Base-by-base conservation (phyloP, 768 basidiomycete species). In the Tephrocybe sp. region DNA sequence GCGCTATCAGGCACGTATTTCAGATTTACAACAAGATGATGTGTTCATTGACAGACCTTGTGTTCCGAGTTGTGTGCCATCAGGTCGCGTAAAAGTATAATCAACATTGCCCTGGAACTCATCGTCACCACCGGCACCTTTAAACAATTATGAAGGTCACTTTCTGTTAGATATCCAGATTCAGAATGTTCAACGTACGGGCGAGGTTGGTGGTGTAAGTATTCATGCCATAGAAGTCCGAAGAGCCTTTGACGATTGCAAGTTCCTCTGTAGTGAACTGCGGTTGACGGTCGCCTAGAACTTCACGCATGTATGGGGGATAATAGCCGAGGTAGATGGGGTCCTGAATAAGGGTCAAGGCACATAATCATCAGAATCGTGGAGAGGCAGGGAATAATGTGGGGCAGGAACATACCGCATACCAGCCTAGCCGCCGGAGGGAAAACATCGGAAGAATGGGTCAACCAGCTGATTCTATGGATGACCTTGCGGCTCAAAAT, bases 181-280 rank as follows among this genome's bases (percentile, higher is more conserved):
- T 5, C 26, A 44, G 15, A 3, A 24, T 38, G 14, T 17, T 15
- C 51, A 17, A 66, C 80, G 58, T 39, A 83, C 83, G 73, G 64
- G 75, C 77, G 41, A 86, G 73, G 57, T 84, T 81, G 10, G 83
- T 86, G 4, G 84, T 84, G 62, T 87, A 86, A 0, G 85, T 84
- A 65, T 86, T 86, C 78, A 86, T 80, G 26, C 84, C 85, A 61
- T 85, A 86, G 65, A 86, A 87, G 62, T 85, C 85, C 1, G 84
- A 83, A 2, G 83, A 86, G 39, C 79, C 81, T 47, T 80, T 78
- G 33, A 86, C 81, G 28, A 86, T 59, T 0, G 68, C 69, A 54
- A 77, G 61, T 57, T 88, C 84, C 26, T 81, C 83, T 6, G 71
- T 60, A 1, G 83, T 81, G 59, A 81, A 83, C 37, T 74, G 72